Base-by-base conservation (phyloP, 2,329 filamentous ascomycete genomes). In the Fusarium nematophilum region DNA sequence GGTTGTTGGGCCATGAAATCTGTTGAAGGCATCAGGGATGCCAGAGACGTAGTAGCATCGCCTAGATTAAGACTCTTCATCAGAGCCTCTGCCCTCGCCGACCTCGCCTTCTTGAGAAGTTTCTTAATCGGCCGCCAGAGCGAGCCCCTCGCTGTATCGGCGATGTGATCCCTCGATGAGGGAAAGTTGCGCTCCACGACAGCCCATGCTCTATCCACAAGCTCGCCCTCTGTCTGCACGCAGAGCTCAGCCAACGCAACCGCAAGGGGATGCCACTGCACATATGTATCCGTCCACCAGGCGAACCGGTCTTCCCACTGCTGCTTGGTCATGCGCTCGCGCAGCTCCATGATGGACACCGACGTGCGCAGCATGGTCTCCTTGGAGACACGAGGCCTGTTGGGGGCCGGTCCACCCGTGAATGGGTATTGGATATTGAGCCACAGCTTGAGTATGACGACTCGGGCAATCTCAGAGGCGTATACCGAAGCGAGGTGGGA, bases 101-200 rank as follows among this genome's bases (percentile, higher is more conserved):
- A 74, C 62, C 71, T 77, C 1, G 83, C 83, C 66, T 81, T 82
- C 57, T 77, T 79, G 56, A 82, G 73, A 4, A 86, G 70, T 66
- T 83, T 85, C 64, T 78, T 79, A 23, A 86, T 78, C 2, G 83
- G 83, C 31, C 78, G 73, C 83, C 83, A 86, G 7, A 86, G 74
- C 47, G 79, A 77, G 2, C 83, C 83, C 21, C 75, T 75, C 42
- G 76, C 75, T 6, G 76, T 76, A 57, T 86, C 83, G 4, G 83
- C 83, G 43, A 85, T 78, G 46, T 72, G 69, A 11, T 75, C 71
- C 33, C 74, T 75, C 66, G 79, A 83, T 2, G 70, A 62, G 3
- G 76, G 74, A 64, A 81, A 81, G 5, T 77, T 76, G 15, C 65
- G 64, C 7, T 85, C 80, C 18, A 85, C 73, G 15, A 79, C 72